Percentiles rank a stretch among this genome's conserved stretches.
These are phyloP conservation scores for Cytospora leucostoma DNA, from an alignment of 2,329 filamentous ascomycete species.

Conservation along the genomic window DNA sequence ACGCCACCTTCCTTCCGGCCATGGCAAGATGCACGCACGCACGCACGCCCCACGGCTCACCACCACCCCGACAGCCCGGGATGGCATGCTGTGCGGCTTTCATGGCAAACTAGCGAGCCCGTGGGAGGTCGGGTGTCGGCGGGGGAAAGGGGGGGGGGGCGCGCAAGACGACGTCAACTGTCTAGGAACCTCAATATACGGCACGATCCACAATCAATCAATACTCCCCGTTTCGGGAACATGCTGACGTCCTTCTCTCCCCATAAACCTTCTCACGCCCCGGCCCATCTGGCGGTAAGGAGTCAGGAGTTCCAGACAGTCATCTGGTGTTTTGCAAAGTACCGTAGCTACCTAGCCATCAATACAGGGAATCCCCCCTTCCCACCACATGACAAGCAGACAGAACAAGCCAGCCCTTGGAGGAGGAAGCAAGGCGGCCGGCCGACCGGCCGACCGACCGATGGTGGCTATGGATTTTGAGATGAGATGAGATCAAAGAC, in stretches of 20 bases:
- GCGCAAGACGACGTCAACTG: not conserved
- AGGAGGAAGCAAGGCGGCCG: too few relatives aligned
- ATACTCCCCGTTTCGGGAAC: not conserved
- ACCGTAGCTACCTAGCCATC: too few relatives aligned
- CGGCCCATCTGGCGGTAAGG: conserved; percentile 2
- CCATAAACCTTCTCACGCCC: not conserved
- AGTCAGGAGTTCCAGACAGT: not conserved
- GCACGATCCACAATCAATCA: not conserved
- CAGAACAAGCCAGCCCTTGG: too few relatives aligned
- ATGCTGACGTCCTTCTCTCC: not conserved
- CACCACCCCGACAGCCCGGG: not conserved
- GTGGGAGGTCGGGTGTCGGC: too few relatives aligned
- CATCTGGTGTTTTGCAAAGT: too few relatives aligned
- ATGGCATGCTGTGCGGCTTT: not conserved
- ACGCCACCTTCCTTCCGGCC: conserved; percentile 2
- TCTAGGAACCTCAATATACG: not conserved
- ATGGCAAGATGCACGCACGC: not conserved
- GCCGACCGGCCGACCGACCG: too few relatives aligned
- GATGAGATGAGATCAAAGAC: too few relatives aligned
- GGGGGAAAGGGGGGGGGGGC: too few relatives aligned
- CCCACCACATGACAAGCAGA: too few relatives aligned
- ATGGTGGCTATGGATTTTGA: too few relatives aligned
- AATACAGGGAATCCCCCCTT: too few relatives aligned
- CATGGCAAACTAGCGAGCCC: too few relatives aligned
- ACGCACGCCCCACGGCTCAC: not conserved